Evolutionary conservation across 2,329 filamentous ascomycete species (phyloP), one percentile per base, ranked within the genome.

Genomic region (Chalaropsis thielavioides): DNA sequence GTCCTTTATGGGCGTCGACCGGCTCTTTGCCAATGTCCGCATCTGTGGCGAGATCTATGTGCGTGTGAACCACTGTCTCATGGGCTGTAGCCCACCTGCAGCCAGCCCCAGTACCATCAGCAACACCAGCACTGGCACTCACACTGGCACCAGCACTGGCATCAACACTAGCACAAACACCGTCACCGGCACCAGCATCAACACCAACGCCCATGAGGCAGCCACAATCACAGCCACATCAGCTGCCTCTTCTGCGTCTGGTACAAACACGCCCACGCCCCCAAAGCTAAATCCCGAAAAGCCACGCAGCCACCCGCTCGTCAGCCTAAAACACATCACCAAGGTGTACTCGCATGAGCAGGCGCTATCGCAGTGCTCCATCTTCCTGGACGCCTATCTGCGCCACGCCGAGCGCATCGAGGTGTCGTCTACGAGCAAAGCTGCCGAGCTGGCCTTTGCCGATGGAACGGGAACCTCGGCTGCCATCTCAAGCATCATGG

Each of bases 261-360:
- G 78, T 51, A 74, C 77, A 54, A 77, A 74, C 67, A 82, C 81
- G 6, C 79, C 80, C n/a, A 82, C 80, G 10, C 73, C 73, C 15
- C 73, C 72, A 19, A 74, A 75, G 56, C 81, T 80, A 2, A 72
- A 71, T 54, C 78, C 78, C 17, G 70, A 70, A n/a, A 75, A 75
- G 69, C 78, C 79, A 31, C 74, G 75, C 68, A 74, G 77, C 46
- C 75, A 75, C 68, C 83, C 85, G 2, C 70, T 81, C 46, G 70
- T 72, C 62, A 76, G 77, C 68, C 74, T 92, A 68, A 74, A 76
- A 64, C 80, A 87, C 70, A 81, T 97, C 71, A 82, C 80, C 70
- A 86, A 87, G 71, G 75, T 99, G 49, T 95, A 96, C 77, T 94
- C 90, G 27, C 94, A 99, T 75, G 92, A 92, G 10, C 94, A 99